These are phyloP conservation scores for Phialophora tarda DNA, from an alignment of 2,329 filamentous ascomycete genomes.

Conservation along the genomic window DNA sequence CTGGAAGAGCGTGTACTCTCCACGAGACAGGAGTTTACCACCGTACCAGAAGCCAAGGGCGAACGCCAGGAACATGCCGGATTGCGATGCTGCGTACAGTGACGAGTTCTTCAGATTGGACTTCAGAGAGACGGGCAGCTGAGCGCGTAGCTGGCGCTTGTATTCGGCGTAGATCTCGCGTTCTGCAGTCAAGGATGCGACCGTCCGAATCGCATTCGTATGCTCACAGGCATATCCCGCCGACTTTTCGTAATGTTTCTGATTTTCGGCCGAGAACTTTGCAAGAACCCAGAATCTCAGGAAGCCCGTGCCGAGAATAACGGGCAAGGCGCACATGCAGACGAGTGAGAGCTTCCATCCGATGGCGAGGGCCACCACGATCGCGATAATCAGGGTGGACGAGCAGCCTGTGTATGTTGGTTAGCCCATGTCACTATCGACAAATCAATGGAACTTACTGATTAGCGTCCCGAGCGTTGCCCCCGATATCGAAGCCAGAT, in stretches of 20 bases:
- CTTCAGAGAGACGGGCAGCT: slow-evolving; percentile 70
- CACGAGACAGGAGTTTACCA: slow-evolving; percentile 71
- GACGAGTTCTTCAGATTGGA: slow-evolving; percentile 77
- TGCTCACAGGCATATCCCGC: slow-evolving; percentile 91
- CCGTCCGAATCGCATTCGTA: slow-evolving; percentile 90
- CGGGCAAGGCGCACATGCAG: slow-evolving; percentile 76
- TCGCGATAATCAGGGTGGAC: slow-evolving; percentile 78
- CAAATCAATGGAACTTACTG: slow-evolving; percentile 51
- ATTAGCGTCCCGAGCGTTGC: slow-evolving; percentile 85
- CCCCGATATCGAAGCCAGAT: slow-evolving; percentile 85
- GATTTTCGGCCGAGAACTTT: slow-evolving; percentile 77
- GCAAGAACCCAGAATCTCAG: slow-evolving; percentile 85
- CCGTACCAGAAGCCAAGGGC: slow-evolving; percentile 95
- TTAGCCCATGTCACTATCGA: background rate
- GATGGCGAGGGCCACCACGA: slow-evolving; percentile 71
- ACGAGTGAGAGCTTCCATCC: slow-evolving; percentile 90
- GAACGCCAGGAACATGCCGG: slow-evolving; percentile 79
- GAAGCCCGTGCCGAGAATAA: slow-evolving; percentile 81
- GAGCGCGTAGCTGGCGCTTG: slow-evolving; percentile 66
- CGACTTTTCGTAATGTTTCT: slow-evolving; percentile 77
- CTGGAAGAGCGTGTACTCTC: slow-evolving; percentile 77
- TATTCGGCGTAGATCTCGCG: slow-evolving; percentile 77
- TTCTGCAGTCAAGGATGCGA: slow-evolving; percentile 88
- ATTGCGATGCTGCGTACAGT: slow-evolving; percentile 85
- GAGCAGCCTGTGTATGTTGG: slow-evolving; percentile 52